Conservation (phyloP, 352 stramenopile genomes). For the Phytophthora cryptogea region DNA sequence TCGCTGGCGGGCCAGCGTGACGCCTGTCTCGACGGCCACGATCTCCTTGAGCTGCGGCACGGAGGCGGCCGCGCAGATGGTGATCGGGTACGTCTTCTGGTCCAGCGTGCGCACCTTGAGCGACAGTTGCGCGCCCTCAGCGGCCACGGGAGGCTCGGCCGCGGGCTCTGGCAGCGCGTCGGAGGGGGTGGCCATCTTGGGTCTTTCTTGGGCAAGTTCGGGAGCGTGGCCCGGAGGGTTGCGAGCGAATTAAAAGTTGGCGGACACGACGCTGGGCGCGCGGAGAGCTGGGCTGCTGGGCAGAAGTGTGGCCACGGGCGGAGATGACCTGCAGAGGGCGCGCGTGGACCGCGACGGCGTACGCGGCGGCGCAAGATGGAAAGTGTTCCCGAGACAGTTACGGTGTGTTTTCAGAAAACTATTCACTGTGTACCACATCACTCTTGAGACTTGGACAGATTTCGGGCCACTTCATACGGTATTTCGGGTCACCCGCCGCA, state of each 20-base stretch:
- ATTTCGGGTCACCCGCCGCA: too few species aligned
- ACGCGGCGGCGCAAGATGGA: conserved; percentile 1
- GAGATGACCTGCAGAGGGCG: conserved; percentile 6
- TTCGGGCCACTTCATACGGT: too few species aligned
- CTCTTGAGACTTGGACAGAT: too few species aligned
- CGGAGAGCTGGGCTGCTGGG: background rate
- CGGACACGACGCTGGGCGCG: background rate
- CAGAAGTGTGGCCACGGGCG: background rate
- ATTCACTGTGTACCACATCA: too few species aligned
- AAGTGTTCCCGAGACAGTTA: background rate
- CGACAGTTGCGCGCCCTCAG: conserved; percentile 43
- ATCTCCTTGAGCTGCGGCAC: conserved; percentile 79
- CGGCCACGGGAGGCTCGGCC: conserved; percentile 16
- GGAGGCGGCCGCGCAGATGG: conserved; percentile 58
- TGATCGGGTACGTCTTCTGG: conserved; percentile 81
- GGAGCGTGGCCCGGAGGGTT: conserved; percentile 1
- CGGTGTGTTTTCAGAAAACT: too few species aligned
- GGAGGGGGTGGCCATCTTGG: conserved; percentile 4
- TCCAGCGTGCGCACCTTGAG: conserved; percentile 87
- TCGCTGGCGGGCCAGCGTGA: conserved; percentile 72
- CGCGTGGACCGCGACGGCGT: background rate
- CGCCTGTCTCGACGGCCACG: conserved; percentile 69
- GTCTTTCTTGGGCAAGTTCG: conserved; percentile 6
- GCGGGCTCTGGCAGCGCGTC: conserved; percentile 19
- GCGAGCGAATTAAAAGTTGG: background rate